Evolutionary conservation across 441 rosid genomes (phyloP).

Genomic region (Raphanus hybrid): DNA sequence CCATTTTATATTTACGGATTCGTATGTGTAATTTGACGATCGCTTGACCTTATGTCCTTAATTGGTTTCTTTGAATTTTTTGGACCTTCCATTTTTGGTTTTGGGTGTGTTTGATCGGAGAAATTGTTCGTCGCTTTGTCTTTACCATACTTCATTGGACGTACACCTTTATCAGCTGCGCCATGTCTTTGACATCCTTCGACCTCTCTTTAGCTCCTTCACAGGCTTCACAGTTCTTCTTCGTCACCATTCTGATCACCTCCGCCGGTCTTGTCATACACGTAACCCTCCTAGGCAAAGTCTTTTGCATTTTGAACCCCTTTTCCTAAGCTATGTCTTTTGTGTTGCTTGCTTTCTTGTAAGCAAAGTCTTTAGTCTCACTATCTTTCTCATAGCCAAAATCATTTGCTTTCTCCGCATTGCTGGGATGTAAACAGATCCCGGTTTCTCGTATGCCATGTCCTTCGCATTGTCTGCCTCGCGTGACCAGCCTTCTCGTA

Average conservation of each 20-base stretch:
- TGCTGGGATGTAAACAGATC: not conserved
- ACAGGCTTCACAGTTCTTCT: conserved; percentile 28
- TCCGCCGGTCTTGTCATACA: conserved; percentile 32
- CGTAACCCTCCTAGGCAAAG: conserved; percentile 27
- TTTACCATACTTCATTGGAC: conserved; percentile 31
- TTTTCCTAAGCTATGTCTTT: conserved; percentile 14
- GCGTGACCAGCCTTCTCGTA: not conserved
- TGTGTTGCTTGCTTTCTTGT: conserved; percentile 4
- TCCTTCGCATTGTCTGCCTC: not conserved
- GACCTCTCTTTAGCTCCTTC: conserved; percentile 32
- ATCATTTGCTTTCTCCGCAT: conserved; percentile 16
- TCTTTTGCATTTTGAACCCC: conserved; percentile 23
- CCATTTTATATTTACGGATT: no score
- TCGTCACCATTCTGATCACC: conserved; percentile 29
- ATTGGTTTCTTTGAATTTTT: not conserved
- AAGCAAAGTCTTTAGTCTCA: conserved; percentile 22
- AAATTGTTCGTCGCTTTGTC: conserved; percentile 41
- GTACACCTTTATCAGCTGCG: conserved; percentile 14
- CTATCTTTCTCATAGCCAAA: conserved; percentile 20
- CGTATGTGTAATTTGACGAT: conserved; percentile 48
- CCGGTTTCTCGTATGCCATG: conserved; percentile 6
- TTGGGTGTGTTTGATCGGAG: conserved; percentile 29
- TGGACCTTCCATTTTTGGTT: conserved; percentile 12
- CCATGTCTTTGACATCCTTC: conserved; percentile 22
- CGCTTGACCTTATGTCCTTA: conserved; percentile 34